A percentile compares a stretch with the other conserved stretches of the same genome.
Conservation (phyloP, 768 basidiomycete genomes). For the Lentinula raphanica region DNA sequence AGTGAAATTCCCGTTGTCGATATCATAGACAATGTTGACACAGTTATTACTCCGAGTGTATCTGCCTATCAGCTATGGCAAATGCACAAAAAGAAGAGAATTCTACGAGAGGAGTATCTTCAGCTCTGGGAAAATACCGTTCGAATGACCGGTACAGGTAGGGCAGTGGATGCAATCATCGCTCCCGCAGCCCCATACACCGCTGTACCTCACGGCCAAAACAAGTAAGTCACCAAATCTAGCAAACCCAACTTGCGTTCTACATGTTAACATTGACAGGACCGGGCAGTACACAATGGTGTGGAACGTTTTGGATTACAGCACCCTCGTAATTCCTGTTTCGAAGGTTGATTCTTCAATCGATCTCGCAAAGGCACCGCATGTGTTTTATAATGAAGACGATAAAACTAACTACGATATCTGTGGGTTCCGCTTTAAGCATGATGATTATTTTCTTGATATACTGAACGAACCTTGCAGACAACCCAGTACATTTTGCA, state of each 20-base stretch:
- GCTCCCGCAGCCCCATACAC: constrained; percentile 54
- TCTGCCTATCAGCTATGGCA: constrained; percentile 68
- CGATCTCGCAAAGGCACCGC: constrained; percentile 41
- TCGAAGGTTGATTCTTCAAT: constrained; percentile 48
- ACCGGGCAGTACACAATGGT: constrained; percentile 50
- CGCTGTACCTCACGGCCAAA: constrained; percentile 60
- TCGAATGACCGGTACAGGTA: constrained; percentile 52
- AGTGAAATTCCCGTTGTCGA: constrained; percentile 16
- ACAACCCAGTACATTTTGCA: constrained; percentile 49
- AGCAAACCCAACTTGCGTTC: background rate
- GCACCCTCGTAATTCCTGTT: constrained; percentile 59
- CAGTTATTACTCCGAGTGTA: constrained; percentile 16
- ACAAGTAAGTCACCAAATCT: constrained; percentile 31
- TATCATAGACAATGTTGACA: constrained; percentile 8
- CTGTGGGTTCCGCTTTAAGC: constrained; percentile 37
- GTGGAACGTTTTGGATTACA: constrained; percentile 68
- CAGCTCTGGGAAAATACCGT: constrained; percentile 57
- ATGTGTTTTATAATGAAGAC: constrained; percentile 39
- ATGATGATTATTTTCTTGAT: background rate
- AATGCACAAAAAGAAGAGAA: constrained; percentile 44
- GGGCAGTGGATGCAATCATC: constrained; percentile 75
- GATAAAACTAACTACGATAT: constrained; percentile 48
- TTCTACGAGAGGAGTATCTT: constrained; percentile 52
- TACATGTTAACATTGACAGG: constrained; percentile 22
- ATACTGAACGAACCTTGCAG: constrained; percentile 27